Evolutionary conservation across 768 basidiomycete species (phyloP), one percentile per base, ranked within the genome.

Genomic region (Coprinellus micaceus): DNA sequence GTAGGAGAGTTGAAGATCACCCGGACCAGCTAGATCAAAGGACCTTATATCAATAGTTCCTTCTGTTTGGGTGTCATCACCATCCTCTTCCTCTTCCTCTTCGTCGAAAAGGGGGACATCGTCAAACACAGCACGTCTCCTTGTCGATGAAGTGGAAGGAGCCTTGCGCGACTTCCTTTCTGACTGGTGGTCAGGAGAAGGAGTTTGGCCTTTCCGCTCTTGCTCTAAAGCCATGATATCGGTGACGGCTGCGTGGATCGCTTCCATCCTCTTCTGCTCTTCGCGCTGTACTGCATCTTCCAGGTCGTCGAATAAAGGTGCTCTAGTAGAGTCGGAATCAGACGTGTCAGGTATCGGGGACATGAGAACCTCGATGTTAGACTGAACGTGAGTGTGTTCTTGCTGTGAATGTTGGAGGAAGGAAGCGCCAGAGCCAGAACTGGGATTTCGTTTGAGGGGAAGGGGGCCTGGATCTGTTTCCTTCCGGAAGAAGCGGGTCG

Each of bases 191-290:
- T 64, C 63, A 17, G 52, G 54, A 9, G 37, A 37, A 25, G 52
- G 36, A 21, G 58, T 52, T 30, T 52, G 49, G 29, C 49, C 41
- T 13, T 54, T 48, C 19, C 44, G 50, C 40, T 71, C 79, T 37
- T 85, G 79, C 60, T 96, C 91, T 39, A 88, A 77, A 2, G 93
- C 92, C 64, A 99, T 94, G 67, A 99, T 98, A 66, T 96, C 92
- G 10, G 91, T 94, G 59, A 99, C 75, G 3, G 97, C 97, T 7
- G 94, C 94, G 64, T 94, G 94, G 19, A 98, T 97, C 2, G 96
- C 95, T 63, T 94, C 93, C 84, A 98, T 97, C 37, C 93, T 80
- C 61, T 88, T 80, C 51, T 88, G 82, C 68, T 96, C 88, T 46
- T 82, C 84, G 47, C 85, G 79, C 46, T 87, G 84, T 59, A 73